These are phyloP conservation scores for Cyphellophora europaea DNA, from an alignment of 2,329 filamentous ascomycete species.

Conservation along the genomic window DNA sequence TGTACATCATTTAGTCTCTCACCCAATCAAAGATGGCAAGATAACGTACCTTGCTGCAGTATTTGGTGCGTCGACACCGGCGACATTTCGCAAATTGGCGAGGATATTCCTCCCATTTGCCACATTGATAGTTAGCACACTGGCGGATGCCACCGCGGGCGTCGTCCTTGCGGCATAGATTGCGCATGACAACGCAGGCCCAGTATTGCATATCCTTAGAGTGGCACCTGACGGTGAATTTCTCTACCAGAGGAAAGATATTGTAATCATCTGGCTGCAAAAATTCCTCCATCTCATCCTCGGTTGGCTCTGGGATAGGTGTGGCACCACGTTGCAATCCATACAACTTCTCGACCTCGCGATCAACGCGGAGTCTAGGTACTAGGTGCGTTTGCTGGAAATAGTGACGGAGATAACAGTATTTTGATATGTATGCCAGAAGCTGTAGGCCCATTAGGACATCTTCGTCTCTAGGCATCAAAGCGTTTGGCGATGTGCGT, in stretches of 20 bases:
- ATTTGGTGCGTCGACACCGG: slow-evolving; percentile 90
- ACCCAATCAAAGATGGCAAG: background rate
- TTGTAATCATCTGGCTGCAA: slow-evolving; percentile 90
- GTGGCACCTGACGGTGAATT: slow-evolving; percentile 93
- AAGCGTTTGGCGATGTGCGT: slow-evolving; percentile 66
- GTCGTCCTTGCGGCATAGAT: slow-evolving; percentile 96
- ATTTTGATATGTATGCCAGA: slow-evolving; percentile 95
- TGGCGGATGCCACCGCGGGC: slow-evolving; percentile 88
- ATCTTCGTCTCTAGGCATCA: slow-evolving; percentile 94
- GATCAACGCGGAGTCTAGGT: slow-evolving; percentile 79
- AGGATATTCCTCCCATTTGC: slow-evolving; percentile 95
- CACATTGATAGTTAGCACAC: slow-evolving; percentile 96
- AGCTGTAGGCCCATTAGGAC: slow-evolving; percentile 97
- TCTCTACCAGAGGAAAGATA: slow-evolving; percentile 95
- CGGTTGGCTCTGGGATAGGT: slow-evolving; percentile 35
- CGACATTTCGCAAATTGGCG: slow-evolving; percentile 97
- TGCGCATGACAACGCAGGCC: slow-evolving; percentile 98
- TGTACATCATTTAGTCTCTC: slow-evolving; percentile 4
- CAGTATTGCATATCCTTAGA: slow-evolving; percentile 99
- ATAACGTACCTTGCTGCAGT: slow-evolving; percentile 78
- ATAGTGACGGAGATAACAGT: slow-evolving; percentile 90
- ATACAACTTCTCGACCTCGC: slow-evolving; percentile 72
- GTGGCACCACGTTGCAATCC: slow-evolving; percentile 46
- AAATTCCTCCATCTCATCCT: slow-evolving; percentile 75
- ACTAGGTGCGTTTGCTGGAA: slow-evolving; percentile 94